Percentiles rank a stretch among this genome's conserved stretches.
These are phyloP conservation scores for Leccinum fallax DNA, from an alignment of 1,284 basidiomycete genomes.

Conservation along the genomic window DNA sequence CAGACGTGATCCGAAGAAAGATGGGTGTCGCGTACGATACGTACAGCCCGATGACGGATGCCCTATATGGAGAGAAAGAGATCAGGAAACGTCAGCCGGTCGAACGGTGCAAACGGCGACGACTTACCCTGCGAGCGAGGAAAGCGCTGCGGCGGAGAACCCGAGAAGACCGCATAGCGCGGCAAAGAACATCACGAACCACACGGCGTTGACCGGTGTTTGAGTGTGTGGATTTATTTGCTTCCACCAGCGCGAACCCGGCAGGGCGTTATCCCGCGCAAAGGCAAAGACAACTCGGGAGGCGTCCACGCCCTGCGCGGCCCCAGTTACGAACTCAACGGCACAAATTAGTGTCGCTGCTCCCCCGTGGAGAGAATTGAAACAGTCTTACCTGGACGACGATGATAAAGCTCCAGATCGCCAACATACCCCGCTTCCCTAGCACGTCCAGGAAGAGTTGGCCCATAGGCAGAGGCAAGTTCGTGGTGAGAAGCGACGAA, in stretches of 20 bases:
- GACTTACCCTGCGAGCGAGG: slow-evolving; percentile 67
- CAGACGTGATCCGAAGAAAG: slow-evolving; percentile 69
- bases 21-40: slow-evolving; percentile 67
- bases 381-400: slow-evolving; percentile 55
- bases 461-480: slow-evolving; percentile 68
- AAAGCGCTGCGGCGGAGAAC: slow-evolving; percentile 62
- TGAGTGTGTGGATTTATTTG: slow-evolving; percentile 56
- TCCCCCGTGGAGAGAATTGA: background rate
- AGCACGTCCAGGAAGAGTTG: slow-evolving; percentile 67
- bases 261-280: slow-evolving; percentile 71
- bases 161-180: slow-evolving; percentile 65
- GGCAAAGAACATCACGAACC: slow-evolving; percentile 65
- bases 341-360: background rate
- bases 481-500: slow-evolving; percentile 48
- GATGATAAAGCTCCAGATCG: slow-evolving; percentile 71
- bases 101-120: background rate
- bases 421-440: slow-evolving; percentile 70
- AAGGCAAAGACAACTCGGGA: slow-evolving; percentile 77
- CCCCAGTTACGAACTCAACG: slow-evolving; percentile 65
- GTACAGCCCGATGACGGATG: slow-evolving; percentile 71
- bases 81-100: background rate
- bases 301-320: slow-evolving; percentile 74
- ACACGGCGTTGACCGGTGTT: slow-evolving; percentile 74
- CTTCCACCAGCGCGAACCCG: slow-evolving; percentile 71
- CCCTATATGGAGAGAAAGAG: slow-evolving; percentile 40